phyloP scores from a whole-genome alignment of 2,329 filamentous ascomycete genomes.

The Microcera coccophila region DNA sequence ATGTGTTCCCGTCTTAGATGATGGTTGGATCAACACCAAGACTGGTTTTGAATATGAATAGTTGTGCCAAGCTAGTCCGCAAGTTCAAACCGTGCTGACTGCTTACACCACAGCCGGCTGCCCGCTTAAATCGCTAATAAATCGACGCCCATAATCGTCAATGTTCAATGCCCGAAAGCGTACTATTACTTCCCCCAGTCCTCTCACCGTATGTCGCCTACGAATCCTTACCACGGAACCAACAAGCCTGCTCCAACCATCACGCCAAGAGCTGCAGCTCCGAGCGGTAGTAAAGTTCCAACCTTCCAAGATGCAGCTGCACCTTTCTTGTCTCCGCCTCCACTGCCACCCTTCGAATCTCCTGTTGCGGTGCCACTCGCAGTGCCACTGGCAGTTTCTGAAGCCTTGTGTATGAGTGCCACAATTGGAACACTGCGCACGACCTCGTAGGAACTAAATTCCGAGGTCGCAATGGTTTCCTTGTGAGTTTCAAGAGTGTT shows the following conservation, averaged over 20 bases:
- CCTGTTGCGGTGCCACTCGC: not conserved
- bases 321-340: not conserved
- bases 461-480: not conserved
- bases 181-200: no score
- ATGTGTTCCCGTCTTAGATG: no score
- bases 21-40: no score
- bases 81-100: no score
- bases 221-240: conserved; percentile 17
- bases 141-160: no score
- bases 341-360: not conserved
- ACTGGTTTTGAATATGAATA: no score
- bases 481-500: not conserved
- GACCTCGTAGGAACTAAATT: not conserved
- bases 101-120: no score
- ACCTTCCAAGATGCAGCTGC: not conserved
- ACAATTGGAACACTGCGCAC: conserved; percentile 10
- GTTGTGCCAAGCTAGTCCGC: no score
- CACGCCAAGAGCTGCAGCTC: conserved; percentile 6
- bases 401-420: conserved; percentile 13
- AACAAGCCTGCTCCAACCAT: conserved; percentile 14
- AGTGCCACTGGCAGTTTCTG: conserved; percentile 6
- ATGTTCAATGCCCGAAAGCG: no score
- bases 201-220: no score
- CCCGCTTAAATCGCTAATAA: no score
- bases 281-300: not conserved